A percentile compares a stretch with the other conserved stretches of the same genome.
These are phyloP conservation scores for Fistulina hepatica DNA, from an alignment of 1,284 basidiomycete genomes.

Conservation along the genomic window DNA sequence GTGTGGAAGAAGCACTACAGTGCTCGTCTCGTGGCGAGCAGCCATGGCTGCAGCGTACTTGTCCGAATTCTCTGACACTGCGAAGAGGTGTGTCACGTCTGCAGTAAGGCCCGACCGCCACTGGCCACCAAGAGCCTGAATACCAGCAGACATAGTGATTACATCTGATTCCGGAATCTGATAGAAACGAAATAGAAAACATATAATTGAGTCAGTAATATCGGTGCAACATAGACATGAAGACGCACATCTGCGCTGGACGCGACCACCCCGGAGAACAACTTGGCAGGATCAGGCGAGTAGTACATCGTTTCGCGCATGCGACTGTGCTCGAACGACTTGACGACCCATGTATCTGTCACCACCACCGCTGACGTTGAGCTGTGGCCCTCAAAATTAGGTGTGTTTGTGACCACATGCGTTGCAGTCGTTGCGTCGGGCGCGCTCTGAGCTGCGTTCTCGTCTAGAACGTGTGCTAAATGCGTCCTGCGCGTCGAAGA, in stretches of 20 bases:
- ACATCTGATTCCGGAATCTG: constrained; percentile 2
- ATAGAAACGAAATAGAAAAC: constrained; percentile 1
- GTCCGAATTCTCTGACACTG: constrained; percentile 35
- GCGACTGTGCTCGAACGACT: constrained; percentile 37
- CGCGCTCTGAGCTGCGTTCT: constrained; percentile 31
- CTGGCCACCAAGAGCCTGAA: constrained; percentile 57
- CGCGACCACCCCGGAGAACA: constrained; percentile 76
- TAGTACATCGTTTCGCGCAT: constrained; percentile 42
- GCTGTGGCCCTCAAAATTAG: constrained; percentile 43
- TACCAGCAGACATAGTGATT: constrained; percentile 4
- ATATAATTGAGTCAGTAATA: not conserved
- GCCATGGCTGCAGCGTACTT: constrained; percentile 51
- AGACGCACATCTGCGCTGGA: constrained; percentile 50
- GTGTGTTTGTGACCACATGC: constrained; percentile 41
- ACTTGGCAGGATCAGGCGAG: constrained; percentile 63
- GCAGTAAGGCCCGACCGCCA: constrained; percentile 65
- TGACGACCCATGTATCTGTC: constrained; percentile 56
- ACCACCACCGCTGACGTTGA: constrained; percentile 15
- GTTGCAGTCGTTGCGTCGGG: constrained; percentile 25
- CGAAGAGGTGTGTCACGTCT: constrained; percentile 82
- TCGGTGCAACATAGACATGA: not conserved
- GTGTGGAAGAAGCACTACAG: constrained; percentile 62
- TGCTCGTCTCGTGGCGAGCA: constrained; percentile 38
- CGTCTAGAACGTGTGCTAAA: constrained; percentile 25
- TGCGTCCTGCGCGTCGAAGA: constrained; percentile 17